Evolutionary conservation across 2,329 filamentous ascomycete species (phyloP).

Genomic region (Scedosporium boydii): DNA sequence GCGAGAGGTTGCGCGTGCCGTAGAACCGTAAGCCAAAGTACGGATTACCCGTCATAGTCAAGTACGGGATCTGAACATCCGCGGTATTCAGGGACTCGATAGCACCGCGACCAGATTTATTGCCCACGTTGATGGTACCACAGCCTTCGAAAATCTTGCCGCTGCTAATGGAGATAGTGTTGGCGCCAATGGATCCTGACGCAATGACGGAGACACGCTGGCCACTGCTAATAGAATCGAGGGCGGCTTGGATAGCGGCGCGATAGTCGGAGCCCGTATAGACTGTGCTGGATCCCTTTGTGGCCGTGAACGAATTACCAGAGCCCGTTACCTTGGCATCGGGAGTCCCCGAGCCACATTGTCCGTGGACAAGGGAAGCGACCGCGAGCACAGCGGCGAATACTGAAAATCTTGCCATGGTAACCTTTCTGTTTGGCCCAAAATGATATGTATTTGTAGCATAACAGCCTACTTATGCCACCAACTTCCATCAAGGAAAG

Average conservation of each 20-base stretch:
- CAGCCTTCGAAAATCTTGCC: conserved; percentile 51
- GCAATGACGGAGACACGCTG: conserved; percentile 45
- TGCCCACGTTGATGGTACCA: conserved; percentile 40
- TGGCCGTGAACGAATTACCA: conserved; percentile 32
- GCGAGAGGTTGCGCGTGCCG: conserved; percentile 34
- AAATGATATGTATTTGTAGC: too few relatives aligned
- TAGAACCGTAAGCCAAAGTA: conserved; percentile 49
- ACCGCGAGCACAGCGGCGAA: conserved; percentile 32
- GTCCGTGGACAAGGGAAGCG: conserved; percentile 25
- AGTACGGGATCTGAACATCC: conserved; percentile 43
- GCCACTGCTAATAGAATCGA: conserved; percentile 40
- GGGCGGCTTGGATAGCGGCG: conserved; percentile 42
- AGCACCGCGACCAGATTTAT: conserved; percentile 34
- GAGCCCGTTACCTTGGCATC: conserved; percentile 37
- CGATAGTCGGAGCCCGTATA: conserved; percentile 46
- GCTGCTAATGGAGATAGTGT: conserved; percentile 37
- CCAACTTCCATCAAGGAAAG: too few relatives aligned
- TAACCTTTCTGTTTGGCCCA: too few relatives aligned
- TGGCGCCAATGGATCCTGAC: conserved; percentile 44
- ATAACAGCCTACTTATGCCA: neutral
- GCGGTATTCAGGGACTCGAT: conserved; percentile 40
- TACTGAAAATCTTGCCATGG: conserved; percentile 23
- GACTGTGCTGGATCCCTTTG: conserved; percentile 30
- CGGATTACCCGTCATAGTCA: conserved; percentile 46
- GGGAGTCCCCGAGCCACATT: conserved; percentile 38